Evolutionary conservation across 805 yeast species (phyloP), one percentile per base, ranked within the genome.

Genomic region (Pichia occidentalis): DNA sequence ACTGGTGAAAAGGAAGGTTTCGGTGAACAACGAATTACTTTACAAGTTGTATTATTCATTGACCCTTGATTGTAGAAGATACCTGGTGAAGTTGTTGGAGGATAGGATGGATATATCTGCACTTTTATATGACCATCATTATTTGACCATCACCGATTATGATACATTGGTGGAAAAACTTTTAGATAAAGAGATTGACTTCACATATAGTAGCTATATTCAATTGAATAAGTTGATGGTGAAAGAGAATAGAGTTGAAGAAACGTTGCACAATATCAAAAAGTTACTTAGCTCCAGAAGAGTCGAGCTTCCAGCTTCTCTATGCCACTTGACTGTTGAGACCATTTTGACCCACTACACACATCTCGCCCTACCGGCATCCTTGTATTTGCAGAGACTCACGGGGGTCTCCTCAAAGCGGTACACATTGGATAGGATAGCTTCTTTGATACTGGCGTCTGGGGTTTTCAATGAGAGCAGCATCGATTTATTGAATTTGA

Each of bases 311-410:
- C 38, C 42, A 5, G 11, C 22, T 13, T 14, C 23, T 4, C 22
- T 39, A 21, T 17, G 21, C 13, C 34, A 34, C 16, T 29, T 11
- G 13, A 39, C 39, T 24, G 24, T 29, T 13, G 42, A 39, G 13
- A 5, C 26, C 10, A 19, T 34, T 20, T 31, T 34, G 22, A n/a
- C 36, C 2, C 20, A 29, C 10, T 14, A 29, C 8, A 21, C 36
- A 17, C 42, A 41, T 25, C 20, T 40, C 11, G 36, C 37, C 28
- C 22, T 44, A 11, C 48, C 48, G 11, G 17, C 26, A 5, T 31
- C 45, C 4, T 10, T 34, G 26, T 26, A 19, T 14, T 14, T 39
- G 13, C 43, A 39, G 32, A 30, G 36, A 27, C 16, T 39, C 2
- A 35, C 36, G 3, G 36, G 39, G 7, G 14, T 26, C 14, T 30